These are phyloP conservation scores for Colletotrichum eleusines DNA, from an alignment of 2,329 filamentous ascomycete genomes.

Conservation along the genomic window DNA sequence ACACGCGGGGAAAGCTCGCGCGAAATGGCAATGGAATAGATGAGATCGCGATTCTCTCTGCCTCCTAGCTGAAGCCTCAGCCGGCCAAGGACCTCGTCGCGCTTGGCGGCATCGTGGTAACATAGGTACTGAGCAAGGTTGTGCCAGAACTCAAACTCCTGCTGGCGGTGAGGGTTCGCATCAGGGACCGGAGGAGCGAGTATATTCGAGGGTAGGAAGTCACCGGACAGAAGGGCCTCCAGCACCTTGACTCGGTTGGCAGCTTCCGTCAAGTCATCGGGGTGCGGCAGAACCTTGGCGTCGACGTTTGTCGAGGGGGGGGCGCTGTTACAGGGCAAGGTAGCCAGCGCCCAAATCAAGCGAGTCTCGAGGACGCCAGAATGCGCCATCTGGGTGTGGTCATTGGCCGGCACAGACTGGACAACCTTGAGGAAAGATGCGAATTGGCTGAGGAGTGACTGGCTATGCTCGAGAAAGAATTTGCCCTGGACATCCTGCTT, in stretches of 20 bases:
- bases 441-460: constrained; percentile 74
- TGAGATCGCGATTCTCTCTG: constrained; percentile 87
- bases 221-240: constrained; percentile 81
- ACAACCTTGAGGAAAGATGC: constrained; percentile 72
- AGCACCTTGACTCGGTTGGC: constrained; percentile 80
- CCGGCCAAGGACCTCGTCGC: constrained; percentile 73
- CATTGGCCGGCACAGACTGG: constrained; percentile 61
- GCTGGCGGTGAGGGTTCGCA: constrained; percentile 65
- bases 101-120: constrained; percentile 66
- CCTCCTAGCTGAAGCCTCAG: constrained; percentile 81
- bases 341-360: constrained; percentile 71
- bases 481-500: constrained; percentile 58
- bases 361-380: constrained; percentile 68
- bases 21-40: constrained; percentile 88
- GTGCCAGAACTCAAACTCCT: constrained; percentile 87
- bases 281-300: constrained; percentile 57
- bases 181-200: constrained; percentile 63
- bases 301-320: constrained; percentile 52
- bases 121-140: constrained; percentile 77
- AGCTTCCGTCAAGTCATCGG: constrained; percentile 73
- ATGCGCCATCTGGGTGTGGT: constrained; percentile 64
- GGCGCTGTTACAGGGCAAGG: constrained; percentile 57
- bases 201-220: constrained; percentile 70
- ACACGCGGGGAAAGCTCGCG: constrained; percentile 78
- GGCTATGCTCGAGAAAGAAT: constrained; percentile 63